Percentiles rank a stretch among this genome's conserved stretches.
phyloP scores from a whole-genome alignment of 2,329 filamentous ascomycete genomes.

The Phoma sp. region DNA sequence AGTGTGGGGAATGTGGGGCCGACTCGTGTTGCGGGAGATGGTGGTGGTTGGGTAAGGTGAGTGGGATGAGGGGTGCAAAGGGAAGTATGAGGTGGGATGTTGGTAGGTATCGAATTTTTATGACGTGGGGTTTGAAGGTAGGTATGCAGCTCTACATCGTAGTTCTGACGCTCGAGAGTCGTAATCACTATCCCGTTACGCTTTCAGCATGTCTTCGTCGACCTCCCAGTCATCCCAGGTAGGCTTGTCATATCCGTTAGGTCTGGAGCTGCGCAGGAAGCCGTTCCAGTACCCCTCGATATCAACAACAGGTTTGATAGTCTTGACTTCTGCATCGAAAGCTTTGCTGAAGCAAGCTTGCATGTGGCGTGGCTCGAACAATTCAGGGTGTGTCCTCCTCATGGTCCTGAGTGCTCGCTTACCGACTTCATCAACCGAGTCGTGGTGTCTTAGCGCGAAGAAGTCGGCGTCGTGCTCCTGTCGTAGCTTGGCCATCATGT shows the following conservation, averaged over 20 bases:
- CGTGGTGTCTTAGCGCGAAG: slow-evolving; percentile 63
- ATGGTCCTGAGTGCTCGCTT: slow-evolving; percentile 64
- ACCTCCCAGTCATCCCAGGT: slow-evolving; percentile 57
- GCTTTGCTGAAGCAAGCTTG: slow-evolving; percentile 58
- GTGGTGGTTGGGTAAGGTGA: no score
- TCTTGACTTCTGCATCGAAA: slow-evolving; percentile 54
- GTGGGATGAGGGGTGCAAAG: no score
- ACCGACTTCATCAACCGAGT: slow-evolving; percentile 71
- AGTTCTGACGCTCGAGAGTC: background rate
- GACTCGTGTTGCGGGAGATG: background rate
- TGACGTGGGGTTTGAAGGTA: background rate
- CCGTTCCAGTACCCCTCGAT: slow-evolving; percentile 58
- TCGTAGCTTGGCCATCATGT: slow-evolving; percentile 61
- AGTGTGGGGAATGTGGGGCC: slow-evolving; percentile 16
- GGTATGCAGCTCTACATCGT: background rate
- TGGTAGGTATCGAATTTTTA: background rate
- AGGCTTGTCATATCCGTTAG: slow-evolving; percentile 60
- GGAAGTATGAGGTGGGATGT: no score
- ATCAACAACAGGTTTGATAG: slow-evolving; percentile 54
- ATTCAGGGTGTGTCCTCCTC: slow-evolving; percentile 59
- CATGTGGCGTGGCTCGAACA: slow-evolving; percentile 59
- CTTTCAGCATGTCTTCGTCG: slow-evolving; percentile 47
- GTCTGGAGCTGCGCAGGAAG: slow-evolving; percentile 56
- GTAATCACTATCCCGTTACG: slow-evolving; percentile 12
- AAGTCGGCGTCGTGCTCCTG: slow-evolving; percentile 60